A percentile compares a stretch with the other conserved stretches of the same genome.
These are phyloP conservation scores for Stylonectria norvegica DNA, from an alignment of 2,329 filamentous ascomycete genomes.

Conservation along the genomic window DNA sequence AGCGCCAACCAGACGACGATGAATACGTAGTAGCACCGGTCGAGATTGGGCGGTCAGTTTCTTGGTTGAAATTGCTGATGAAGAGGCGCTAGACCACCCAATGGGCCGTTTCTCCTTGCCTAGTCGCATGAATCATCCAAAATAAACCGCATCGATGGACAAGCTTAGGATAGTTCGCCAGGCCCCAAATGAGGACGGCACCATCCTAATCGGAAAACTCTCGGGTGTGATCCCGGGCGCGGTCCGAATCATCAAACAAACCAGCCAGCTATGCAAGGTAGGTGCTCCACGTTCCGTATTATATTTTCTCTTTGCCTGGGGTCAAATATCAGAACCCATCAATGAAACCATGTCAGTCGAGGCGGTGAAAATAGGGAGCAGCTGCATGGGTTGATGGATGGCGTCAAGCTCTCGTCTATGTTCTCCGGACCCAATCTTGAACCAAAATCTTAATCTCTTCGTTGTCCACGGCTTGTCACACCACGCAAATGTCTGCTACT, in stretches of 20 bases:
- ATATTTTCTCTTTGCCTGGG: no score
- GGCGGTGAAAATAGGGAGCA: no score
- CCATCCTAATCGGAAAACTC: background rate
- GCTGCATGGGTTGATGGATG: conserved; percentile 12
- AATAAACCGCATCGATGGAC: background rate
- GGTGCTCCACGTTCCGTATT: no score
- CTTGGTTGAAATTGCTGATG: no score
- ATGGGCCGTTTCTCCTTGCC: background rate
- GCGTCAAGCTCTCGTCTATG: conserved; percentile 17
- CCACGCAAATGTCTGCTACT: conserved; percentile 17
- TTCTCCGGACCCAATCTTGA: no score
- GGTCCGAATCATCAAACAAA: background rate
- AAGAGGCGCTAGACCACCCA: no score
- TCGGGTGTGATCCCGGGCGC: background rate
- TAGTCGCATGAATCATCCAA: background rate
- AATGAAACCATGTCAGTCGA: no score
- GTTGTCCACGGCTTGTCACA: conserved; percentile 20
- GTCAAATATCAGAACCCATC: no score
- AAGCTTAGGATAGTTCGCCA: background rate
- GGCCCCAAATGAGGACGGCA: background rate
- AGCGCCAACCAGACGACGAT: background rate
- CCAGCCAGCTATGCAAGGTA: no score
- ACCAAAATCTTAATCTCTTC: conserved; percentile 27
- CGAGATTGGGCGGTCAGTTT: no score
- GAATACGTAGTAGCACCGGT: no score